Conservation (phyloP, 2,329 filamentous ascomycete species). For the Amesomyces nigricolor region DNA sequence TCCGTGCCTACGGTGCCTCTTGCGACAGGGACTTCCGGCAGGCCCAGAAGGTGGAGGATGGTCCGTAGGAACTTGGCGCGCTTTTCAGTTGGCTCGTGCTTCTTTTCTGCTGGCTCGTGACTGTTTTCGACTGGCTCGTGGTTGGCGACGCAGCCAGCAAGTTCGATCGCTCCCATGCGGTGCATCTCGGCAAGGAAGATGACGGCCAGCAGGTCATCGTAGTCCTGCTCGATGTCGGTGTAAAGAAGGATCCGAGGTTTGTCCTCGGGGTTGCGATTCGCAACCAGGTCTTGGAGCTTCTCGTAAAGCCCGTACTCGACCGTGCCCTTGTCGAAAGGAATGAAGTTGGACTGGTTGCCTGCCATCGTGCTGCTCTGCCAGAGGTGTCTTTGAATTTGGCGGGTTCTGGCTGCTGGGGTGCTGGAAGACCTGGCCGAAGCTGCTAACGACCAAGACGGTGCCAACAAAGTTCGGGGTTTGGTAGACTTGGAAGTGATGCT, state of each 20-base stretch:
- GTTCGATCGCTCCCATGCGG: slow-evolving; percentile 16
- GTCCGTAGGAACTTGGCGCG: slow-evolving; percentile 16
- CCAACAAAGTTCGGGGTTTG: neutral
- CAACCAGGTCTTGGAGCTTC: slow-evolving; percentile 6
- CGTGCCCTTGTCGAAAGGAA: neutral
- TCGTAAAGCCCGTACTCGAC: neutral
- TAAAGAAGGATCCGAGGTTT: slow-evolving; percentile 16
- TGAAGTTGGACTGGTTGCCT: neutral
- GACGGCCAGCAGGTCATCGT: slow-evolving; percentile 20
- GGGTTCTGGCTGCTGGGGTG: too few relatives aligned
- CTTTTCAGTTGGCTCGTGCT: too few relatives aligned
- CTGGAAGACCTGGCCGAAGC: neutral
- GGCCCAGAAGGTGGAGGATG: slow-evolving; percentile 9
- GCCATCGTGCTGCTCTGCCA: neutral
- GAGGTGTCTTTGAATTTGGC: neutral
- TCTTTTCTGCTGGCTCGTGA: too few relatives aligned
- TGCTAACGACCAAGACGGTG: neutral
- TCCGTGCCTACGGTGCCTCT: slow-evolving; percentile 5
- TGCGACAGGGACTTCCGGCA: slow-evolving; percentile 11
- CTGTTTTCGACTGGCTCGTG: too few relatives aligned
- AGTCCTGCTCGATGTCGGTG: slow-evolving; percentile 22
- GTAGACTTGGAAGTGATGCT: too few relatives aligned
- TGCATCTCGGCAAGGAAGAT: slow-evolving; percentile 22
- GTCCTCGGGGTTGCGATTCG: neutral
- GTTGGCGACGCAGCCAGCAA: slow-evolving; percentile 18